Base-by-base conservation (phyloP, 257 asterid genomes). In the Primulina huaijiensis region DNA sequence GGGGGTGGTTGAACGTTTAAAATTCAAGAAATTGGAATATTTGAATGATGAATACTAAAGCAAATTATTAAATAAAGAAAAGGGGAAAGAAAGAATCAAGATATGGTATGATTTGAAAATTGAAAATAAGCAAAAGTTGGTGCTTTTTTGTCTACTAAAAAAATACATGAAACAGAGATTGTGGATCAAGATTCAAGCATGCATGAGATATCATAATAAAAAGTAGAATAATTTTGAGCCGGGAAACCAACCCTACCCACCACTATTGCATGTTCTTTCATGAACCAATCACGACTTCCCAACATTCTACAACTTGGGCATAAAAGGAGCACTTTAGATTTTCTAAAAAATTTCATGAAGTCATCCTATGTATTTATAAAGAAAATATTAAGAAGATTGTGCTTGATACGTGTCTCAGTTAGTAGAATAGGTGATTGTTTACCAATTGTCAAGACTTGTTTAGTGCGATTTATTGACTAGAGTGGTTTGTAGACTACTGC, bases 201-300 rank as follows among this genome's bases (percentile, higher is more conserved):
- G 83, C 71, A 73, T 65, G 59, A 11, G 16, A 64, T 12, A 46
- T 46, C n/a, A 46, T 46, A 46, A 46, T 12, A 38, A 64, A 74
- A 62, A 38, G 74, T 69, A 35, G 68, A 8, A 34, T 46, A 19
- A 56, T 65, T 75, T 75, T 66, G 58, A 73, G 71, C 67, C 64
- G 62, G 30, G 64, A 61, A 11, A 43, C 33, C 33, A 31, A 31
- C 55, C 46, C 67, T 12, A 46, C 55, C 55, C 55, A 38, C 66
- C 56, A 43, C 72, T 31, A 35, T 33, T 70, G 50, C 79, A 82
- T 79, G 84, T 82, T 77, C 78, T 60, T 67, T 38, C 82, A 70
- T 56, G 30, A 31, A 70, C 61, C 59, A 67, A 68, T 46, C 7
- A 72, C 38, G 25, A 21, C 7, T 53, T 17, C 30, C 38, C n/a